Conservation (phyloP, 306 rosid genomes). For the Glycine tomentella region DNA sequence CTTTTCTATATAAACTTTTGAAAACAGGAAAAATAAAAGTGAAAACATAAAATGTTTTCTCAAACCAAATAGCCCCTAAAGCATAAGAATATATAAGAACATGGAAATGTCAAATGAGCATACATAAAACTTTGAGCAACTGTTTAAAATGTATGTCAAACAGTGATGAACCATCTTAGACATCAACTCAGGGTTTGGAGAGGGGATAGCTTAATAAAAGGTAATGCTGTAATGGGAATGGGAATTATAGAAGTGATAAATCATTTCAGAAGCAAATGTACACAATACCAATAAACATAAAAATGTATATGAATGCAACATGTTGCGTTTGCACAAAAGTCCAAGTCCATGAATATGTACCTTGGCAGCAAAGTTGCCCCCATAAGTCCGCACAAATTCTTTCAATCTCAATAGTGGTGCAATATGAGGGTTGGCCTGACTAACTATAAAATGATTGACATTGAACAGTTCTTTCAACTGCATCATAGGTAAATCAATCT, state of each 20-base stretch:
- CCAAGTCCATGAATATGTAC: constrained; percentile 54
- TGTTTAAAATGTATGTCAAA: not conserved
- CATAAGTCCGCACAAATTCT: constrained; percentile 78
- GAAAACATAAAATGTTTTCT: too few species aligned
- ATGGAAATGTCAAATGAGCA: not conserved
- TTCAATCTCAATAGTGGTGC: constrained; percentile 90
- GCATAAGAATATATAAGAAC: constrained; percentile 16
- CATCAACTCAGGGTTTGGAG: not conserved
- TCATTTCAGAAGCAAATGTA: not conserved
- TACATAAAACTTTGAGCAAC: not conserved
- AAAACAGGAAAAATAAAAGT: too few species aligned
- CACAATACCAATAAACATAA: constrained; percentile 24
- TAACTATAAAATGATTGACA: constrained; percentile 95
- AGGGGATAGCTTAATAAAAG: too few species aligned
- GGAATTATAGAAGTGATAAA: not conserved
- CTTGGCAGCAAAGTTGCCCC: constrained; percentile 98
- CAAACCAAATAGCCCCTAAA: too few species aligned
- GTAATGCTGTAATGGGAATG: not conserved
- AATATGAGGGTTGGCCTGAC: constrained; percentile 97
- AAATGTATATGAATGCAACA: not conserved
- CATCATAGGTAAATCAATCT: constrained; percentile 98
- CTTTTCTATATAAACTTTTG: too few species aligned
- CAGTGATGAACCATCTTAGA: not conserved
- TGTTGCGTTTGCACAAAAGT: constrained; percentile 1
- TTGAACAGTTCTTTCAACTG: constrained; percentile 93